Evolutionary conservation across 2,329 filamentous ascomycete species (phyloP).

Genomic region (Diplodia corticola): DNA sequence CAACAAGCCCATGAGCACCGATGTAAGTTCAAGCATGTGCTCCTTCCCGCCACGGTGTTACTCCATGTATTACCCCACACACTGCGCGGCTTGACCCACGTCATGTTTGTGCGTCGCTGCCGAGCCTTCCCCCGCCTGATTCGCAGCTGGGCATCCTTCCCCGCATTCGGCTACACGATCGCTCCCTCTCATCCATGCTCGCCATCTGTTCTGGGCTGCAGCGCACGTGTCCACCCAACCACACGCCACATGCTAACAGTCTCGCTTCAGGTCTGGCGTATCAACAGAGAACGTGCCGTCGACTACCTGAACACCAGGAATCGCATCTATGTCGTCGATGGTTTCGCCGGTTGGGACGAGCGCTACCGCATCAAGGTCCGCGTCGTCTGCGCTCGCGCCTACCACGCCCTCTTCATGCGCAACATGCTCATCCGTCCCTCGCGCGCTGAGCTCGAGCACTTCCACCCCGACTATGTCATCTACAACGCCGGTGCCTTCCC

Average conservation of each 20-base stretch:
- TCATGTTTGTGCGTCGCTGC: conserved; percentile 30
- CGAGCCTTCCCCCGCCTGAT: conserved; percentile 7
- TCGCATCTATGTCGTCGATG: conserved; percentile 97
- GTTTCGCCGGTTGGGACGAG: conserved; percentile 97
- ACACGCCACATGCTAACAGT: conserved; percentile 32
- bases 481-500: conserved; percentile 99
- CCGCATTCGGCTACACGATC: conserved; percentile 30
- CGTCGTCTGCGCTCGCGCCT: conserved; percentile 96
- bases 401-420: conserved; percentile 99
- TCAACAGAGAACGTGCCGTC: conserved; percentile 97
- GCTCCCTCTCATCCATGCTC: conserved; percentile 3
- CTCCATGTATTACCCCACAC: conserved; percentile 23
- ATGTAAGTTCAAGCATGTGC: conserved; percentile 64
- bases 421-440: conserved; percentile 99
- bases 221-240: conserved; percentile 28
- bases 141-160: conserved; percentile 31
- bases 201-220: conserved; percentile 20
- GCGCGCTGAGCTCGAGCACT: conserved; percentile 89
- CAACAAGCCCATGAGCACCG: conserved; percentile 97
- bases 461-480: conserved; percentile 99
- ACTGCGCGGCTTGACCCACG: conserved; percentile 27
- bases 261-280: conserved; percentile 82
- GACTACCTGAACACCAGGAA: conserved; percentile 99
- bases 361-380: conserved; percentile 97
- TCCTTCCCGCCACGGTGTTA: conserved; percentile 9